Percentiles rank a stretch among this genome's conserved stretches.
Conservation (phyloP, 2,329 filamentous ascomycete genomes). For the Clonostachys rosea region DNA sequence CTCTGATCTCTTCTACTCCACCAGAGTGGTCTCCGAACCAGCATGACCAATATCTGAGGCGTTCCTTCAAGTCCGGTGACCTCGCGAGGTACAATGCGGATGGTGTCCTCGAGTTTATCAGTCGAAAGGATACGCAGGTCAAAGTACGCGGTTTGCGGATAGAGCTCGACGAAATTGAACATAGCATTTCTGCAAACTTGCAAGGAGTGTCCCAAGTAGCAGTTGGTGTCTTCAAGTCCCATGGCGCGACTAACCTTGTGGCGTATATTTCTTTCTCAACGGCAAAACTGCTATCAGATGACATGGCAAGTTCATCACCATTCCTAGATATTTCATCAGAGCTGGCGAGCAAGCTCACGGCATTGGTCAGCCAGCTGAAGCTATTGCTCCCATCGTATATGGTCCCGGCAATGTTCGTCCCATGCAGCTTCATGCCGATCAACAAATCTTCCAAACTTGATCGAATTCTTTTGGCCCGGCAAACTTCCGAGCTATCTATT, state of each 20-base stretch:
- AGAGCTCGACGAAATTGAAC: constrained; percentile 11
- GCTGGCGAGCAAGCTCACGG: constrained; percentile 5
- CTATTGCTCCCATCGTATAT: constrained; percentile 4
- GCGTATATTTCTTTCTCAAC: not conserved
- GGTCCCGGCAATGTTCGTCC: constrained; percentile 5
- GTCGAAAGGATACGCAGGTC: constrained; percentile 10
- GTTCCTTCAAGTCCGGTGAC: constrained; percentile 10
- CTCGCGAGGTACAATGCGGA: constrained; percentile 6
- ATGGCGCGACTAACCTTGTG: not conserved
- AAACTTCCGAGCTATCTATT: not conserved
- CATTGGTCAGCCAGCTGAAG: constrained; percentile 5
- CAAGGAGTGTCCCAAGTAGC: not conserved
- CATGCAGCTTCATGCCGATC: not conserved
- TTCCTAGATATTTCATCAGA: constrained; percentile 4
- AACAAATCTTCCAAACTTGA: constrained; percentile 7
- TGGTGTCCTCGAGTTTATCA: constrained; percentile 8
- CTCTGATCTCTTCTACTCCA: constrained; percentile 37
- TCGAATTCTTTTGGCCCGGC: not conserved
- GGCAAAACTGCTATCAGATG: not conserved
- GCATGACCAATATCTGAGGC: constrained; percentile 8
- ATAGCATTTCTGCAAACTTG: not conserved
- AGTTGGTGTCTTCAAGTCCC: not conserved
- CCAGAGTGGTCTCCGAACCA: constrained; percentile 33
- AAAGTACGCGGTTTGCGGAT: constrained; percentile 12
- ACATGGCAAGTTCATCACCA: not conserved